Percentiles rank a stretch among this genome's conserved stretches.
Conservation (phyloP, 192 early-diverging fungal genomes). For the Gaertneriomyces semiglobifer region DNA sequence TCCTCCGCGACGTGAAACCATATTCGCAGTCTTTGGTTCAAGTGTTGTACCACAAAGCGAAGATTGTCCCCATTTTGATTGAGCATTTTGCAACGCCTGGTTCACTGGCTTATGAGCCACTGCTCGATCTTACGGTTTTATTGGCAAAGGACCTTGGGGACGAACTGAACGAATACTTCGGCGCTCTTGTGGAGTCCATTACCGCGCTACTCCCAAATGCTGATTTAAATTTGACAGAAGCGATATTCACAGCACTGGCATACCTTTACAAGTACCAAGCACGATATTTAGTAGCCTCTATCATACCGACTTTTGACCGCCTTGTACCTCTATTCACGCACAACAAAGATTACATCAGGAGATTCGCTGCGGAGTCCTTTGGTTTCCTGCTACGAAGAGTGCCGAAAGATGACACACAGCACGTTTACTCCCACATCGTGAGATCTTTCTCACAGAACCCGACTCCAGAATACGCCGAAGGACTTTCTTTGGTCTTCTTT, state of each 20-base stretch:
- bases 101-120: conserved; percentile 69
- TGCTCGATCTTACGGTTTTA: conserved; percentile 76
- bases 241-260: conserved; percentile 79
- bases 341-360: conserved; percentile 71
- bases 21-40: conserved; percentile 75
- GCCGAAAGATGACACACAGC: conserved; percentile 53
- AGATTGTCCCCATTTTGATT: conserved; percentile 64
- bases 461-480: conserved; percentile 58
- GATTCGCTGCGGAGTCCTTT: conserved; percentile 90
- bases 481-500: conserved; percentile 75
- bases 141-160: conserved; percentile 89
- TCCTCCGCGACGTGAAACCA: conserved; percentile 62
- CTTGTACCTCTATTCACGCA: conserved; percentile 56
- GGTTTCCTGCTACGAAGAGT: conserved; percentile 84
- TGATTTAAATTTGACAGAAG: conserved; percentile 57
- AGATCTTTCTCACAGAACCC: conserved; percentile 42
- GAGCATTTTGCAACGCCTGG: conserved; percentile 61
- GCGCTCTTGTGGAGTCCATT: conserved; percentile 63
- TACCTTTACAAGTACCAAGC: conserved; percentile 89
- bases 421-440: conserved; percentile 64
- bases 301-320: conserved; percentile 70
- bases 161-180: conserved; percentile 80
- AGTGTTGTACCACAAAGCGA: conserved; percentile 85
- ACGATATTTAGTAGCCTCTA: conserved; percentile 62
- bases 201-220: conserved; percentile 57